These are phyloP conservation scores for Phytophthora tentaculata DNA, from an alignment of 352 stramenopile genomes.

Conservation along the genomic window DNA sequence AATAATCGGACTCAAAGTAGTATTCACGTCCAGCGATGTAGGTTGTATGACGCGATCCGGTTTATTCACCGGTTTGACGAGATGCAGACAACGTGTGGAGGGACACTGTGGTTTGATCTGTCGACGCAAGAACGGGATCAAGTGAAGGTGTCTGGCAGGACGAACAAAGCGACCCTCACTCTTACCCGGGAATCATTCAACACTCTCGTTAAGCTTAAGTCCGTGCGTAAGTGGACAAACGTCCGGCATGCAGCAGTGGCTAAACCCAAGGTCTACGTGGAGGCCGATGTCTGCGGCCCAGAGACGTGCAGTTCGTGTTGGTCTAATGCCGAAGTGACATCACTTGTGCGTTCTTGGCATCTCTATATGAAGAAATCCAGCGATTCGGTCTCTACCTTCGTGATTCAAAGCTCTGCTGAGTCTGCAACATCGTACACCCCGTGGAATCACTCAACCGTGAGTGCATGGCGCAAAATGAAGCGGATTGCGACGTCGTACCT, in stretches of 20 bases:
- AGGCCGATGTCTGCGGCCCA: too few relatives aligned
- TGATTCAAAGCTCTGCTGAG: conserved; percentile 7
- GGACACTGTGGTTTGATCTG: conserved; percentile 23
- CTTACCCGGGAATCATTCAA: conserved; percentile 20
- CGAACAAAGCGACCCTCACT: conserved; percentile 1
- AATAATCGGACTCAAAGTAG: neutral
- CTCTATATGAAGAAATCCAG: conserved; percentile 14
- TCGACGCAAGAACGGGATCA: conserved; percentile 8
- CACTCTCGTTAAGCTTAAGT: conserved; percentile 16
- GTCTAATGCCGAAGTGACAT: conserved; percentile 11
- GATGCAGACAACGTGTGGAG: conserved; percentile 7
- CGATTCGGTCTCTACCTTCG: conserved; percentile 7
- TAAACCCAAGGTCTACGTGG: neutral
- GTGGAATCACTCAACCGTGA: conserved; percentile 18
- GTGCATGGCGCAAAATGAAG: conserved; percentile 34
- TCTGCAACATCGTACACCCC: conserved; percentile 21
- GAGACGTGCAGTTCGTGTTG: conserved; percentile 19
- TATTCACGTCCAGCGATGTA: conserved; percentile 3
- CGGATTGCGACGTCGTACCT: conserved; percentile 24
- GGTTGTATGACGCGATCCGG: conserved; percentile 21
- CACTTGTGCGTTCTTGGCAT: conserved; percentile 23
- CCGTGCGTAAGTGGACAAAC: conserved; percentile 19
- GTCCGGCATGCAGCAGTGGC: neutral
- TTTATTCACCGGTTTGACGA: conserved; percentile 24
- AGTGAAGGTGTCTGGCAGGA: conserved; percentile 6